Percentiles rank a stretch among this genome's conserved stretches.
Conservation (phyloP, 192 early-diverging fungal species). For the Rhizoclosmatium globosum region DNA sequence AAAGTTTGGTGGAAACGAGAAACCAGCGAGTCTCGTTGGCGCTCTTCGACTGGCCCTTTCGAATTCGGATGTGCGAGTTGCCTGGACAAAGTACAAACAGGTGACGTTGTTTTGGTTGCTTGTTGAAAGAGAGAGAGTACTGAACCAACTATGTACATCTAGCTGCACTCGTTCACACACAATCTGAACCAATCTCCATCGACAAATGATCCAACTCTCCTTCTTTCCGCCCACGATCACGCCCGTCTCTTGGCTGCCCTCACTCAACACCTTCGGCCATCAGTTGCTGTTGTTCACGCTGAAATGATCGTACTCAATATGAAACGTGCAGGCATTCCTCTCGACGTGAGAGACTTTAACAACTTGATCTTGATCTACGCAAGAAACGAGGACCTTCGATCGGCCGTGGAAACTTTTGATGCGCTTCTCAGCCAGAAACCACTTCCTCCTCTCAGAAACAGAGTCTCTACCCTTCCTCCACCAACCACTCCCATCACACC, state of each 20-base stretch:
- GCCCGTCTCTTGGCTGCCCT: conserved; percentile 14
- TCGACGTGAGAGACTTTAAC: conserved; percentile 33
- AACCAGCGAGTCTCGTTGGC: background rate
- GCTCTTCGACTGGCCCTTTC: background rate
- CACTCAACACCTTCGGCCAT: conserved; percentile 10
- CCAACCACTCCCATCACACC: background rate
- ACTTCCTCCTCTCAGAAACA: background rate
- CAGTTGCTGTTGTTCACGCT: conserved; percentile 27
- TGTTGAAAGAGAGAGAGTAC: too few relatives aligned
- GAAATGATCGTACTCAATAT: conserved; percentile 33
- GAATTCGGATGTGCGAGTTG: background rate
- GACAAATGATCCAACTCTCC: background rate
- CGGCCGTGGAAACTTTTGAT: conserved; percentile 25
- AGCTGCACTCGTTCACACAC: conserved; percentile 10
- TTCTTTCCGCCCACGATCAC: conserved; percentile 30
- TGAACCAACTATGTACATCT: background rate
- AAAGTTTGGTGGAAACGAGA: background rate
- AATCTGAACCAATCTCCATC: background rate
- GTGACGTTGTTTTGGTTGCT: background rate
- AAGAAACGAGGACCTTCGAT: conserved; percentile 30
- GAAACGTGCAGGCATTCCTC: background rate
- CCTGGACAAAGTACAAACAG: background rate
- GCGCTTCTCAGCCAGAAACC: background rate
- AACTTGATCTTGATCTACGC: conserved; percentile 34
- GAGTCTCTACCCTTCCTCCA: background rate